These are phyloP conservation scores for Phytophthora chlamydospora DNA, from an alignment of 352 stramenopile genomes.

Conservation along the genomic window DNA sequence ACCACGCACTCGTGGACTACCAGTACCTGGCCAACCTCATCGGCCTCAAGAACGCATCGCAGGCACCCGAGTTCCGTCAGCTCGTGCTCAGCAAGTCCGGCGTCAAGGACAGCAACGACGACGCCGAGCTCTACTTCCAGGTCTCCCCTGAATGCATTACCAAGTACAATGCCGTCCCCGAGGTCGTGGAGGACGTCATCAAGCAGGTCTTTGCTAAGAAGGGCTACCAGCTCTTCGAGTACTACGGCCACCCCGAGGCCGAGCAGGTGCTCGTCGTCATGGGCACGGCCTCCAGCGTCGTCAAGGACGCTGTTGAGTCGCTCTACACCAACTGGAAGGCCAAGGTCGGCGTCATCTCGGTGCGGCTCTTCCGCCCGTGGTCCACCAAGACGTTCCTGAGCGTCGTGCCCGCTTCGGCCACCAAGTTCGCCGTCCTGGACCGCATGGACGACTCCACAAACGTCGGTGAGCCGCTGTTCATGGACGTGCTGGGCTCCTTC, in stretches of 20 bases:
- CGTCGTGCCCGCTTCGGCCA: constrained; percentile 70
- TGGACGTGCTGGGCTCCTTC: constrained; percentile 93
- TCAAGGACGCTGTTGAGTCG: constrained; percentile 89
- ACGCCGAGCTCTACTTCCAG: constrained; percentile 93
- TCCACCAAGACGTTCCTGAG: constrained; percentile 76
- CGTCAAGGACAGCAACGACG: constrained; percentile 54
- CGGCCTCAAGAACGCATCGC: constrained; percentile 53
- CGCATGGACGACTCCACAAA: constrained; percentile 88
- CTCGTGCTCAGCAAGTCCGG: constrained; percentile 64
- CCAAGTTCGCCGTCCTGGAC: constrained; percentile 91
- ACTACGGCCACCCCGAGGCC: constrained; percentile 83
- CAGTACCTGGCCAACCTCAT: constrained; percentile 74
- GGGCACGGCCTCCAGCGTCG: constrained; percentile 87
- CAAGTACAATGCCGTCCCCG: constrained; percentile 74
- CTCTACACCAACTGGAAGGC: constrained; percentile 87
- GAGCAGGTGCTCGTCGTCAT: constrained; percentile 92
- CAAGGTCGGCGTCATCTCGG: constrained; percentile 86
- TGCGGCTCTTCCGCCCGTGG: constrained; percentile 93
- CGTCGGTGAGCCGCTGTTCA: constrained; percentile 91
- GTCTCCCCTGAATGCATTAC: constrained; percentile 86
- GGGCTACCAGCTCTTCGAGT: constrained; percentile 93
- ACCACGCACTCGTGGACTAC: constrained; percentile 69
- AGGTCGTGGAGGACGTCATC: constrained; percentile 82
- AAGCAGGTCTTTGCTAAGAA: constrained; percentile 78
- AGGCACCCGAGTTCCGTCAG: constrained; percentile 61